Base-by-base conservation (phyloP, 768 basidiomycete species). In the Strobilomyces echinocephalus region DNA sequence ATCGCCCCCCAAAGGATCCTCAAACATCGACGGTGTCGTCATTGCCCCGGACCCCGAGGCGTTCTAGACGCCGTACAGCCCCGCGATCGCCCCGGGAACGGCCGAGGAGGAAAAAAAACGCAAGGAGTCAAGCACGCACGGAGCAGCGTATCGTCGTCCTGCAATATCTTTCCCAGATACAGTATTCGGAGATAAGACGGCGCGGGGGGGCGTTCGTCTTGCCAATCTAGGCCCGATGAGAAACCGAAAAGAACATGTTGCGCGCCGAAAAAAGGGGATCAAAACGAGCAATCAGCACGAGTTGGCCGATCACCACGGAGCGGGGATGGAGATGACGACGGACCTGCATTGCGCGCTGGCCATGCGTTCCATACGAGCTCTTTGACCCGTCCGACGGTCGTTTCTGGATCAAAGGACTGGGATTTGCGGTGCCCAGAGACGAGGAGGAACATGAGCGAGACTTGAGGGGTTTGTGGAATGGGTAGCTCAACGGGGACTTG, bases 281-380 rank as follows among this genome's bases (percentile, higher is more conserved):
- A 38, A 15, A 39, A 43, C 10, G 39, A 34, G 14, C 38, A 1
- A 50, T 63, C 43, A 56, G 52, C 16, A n/a, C 49, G 40, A 45
- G 20, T 47, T 8, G n/a, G 35, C 52, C 36, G 60, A 63, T 59
- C 56, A 62, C 10, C 52, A 49, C 46, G 54, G 39, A 46, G 42
- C 43, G 14, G 30, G 8, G 43, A 47, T 50, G 49, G 54, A 60
- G 48, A 60, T 52, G 42, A 55, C 12, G 44, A 53, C 58, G 63
- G 57, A 84, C 88, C 87, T 61, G 74, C 59, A 52, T 60, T 64
- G 45, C 64, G 62, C 47, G 49, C 71, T 28, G 87, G 87, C 88
- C 89, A 91, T 33, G 82, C 79, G 70, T 84, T 88, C 88, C 89
- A 91, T 35, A 85, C 80, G 44, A 91, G 78, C 71, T 91, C 89